Evolutionary conservation across 495 filamentous ascomycete genomes (phyloP), one percentile per base, ranked within the genome.

Genomic region (Daldinia vernicosa): DNA sequence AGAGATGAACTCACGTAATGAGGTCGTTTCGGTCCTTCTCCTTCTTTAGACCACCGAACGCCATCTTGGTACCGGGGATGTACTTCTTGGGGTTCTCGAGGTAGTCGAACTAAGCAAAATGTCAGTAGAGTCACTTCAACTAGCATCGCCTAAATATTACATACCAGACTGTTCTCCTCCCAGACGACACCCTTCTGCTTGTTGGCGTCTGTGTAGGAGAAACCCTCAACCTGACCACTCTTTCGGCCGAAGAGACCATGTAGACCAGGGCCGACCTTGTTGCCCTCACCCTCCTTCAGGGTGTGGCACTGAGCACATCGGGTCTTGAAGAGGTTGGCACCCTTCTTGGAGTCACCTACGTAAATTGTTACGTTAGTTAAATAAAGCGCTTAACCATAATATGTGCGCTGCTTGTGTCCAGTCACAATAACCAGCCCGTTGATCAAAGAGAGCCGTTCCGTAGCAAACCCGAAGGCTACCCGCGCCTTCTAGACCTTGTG

Each of bases 1-100:
- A 27, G 24, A 27, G 32, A 52, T 14, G 14, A 75, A 87, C 93
- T 75, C 91, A 97, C 93, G 94, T 95, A 88, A 98, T 97, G 74
- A 99, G 88, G 85, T 99, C 96, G 84, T 98, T 98, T 82, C 95
- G 88, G 86, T 99, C 95, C 92, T 98, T 98, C 74, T 87, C 89
- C 92, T 99, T 99, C 95, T 99, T 99, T 75, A 99, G 87, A 79
- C 95, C 95, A 85, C 95, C 95, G 82, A 99, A 99, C 78, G 95
- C 95, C 95, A 99, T 99, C 93, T 99, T 99, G 83, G 95, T 99
- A 74, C 95, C 95, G 76, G 95, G 96, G 70, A 99, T 98, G 89
- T 80, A 85, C 81, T 85, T 85, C 81, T 85, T 85, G 78, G 83
- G 83, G 83, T 85, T 84, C 80, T 85, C 83, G 55, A 84, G 83